phyloP scores from a whole-genome alignment of 2,329 filamentous ascomycete genomes.

The Cladosporium sp. region DNA sequence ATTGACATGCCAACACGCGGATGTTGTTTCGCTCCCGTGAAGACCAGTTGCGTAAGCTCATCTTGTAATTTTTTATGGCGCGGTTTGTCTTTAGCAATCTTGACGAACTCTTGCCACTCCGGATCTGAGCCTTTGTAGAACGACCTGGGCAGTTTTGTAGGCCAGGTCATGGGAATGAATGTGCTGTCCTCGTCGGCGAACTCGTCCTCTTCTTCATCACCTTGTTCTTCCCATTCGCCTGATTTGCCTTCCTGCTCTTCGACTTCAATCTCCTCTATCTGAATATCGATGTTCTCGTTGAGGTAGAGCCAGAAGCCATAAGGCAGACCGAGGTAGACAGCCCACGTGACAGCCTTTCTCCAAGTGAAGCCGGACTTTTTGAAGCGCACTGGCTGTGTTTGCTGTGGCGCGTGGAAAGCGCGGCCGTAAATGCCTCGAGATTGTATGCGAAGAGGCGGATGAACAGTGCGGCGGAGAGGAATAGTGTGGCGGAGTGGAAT shows the following conservation, averaged over 20 bases:
- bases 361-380: conserved; percentile 13
- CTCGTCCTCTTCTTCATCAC: conserved; percentile 30
- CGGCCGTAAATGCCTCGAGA: background rate
- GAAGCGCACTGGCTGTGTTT: conserved; percentile 12
- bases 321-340: background rate
- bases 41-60: conserved; percentile 36
- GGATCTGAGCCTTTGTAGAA: conserved; percentile 51
- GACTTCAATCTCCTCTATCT: conserved; percentile 27
- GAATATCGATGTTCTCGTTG: conserved; percentile 23
- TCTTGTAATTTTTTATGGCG: conserved; percentile 38
- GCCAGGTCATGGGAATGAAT: conserved; percentile 48
- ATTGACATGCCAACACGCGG: conserved; percentile 29
- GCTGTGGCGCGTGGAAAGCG: background rate
- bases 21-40: conserved; percentile 27
- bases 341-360: conserved; percentile 8
- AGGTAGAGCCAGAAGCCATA: conserved; percentile 24
- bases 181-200: conserved; percentile 34
- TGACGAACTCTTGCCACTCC: conserved; percentile 50
- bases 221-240: conserved; percentile 26
- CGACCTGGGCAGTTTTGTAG: conserved; percentile 36
- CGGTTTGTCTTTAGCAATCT: conserved; percentile 40
- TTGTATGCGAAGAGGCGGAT: background rate
- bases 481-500: conserved; percentile 5
- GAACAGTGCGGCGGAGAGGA: background rate
- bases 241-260: conserved; percentile 20